Conservation (phyloP, 768 basidiomycete species). For the Leccinum truebloodii region DNA sequence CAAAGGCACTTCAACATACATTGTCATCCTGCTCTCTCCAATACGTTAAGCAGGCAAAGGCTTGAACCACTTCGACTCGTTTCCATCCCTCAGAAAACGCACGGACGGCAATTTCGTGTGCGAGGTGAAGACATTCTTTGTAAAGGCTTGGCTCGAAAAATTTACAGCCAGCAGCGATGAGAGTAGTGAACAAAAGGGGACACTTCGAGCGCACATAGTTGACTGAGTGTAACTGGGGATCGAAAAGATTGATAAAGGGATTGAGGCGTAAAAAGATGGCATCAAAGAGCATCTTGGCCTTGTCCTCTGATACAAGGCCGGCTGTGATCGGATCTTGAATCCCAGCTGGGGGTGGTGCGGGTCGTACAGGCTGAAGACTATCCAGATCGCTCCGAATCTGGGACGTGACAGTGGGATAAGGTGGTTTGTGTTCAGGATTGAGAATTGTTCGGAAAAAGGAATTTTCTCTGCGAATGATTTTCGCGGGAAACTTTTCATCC, state of each 20-base stretch:
- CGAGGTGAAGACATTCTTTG: conserved; percentile 67
- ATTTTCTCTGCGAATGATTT: conserved; percentile 73
- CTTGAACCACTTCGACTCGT: conserved; percentile 85
- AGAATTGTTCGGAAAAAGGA: conserved; percentile 85
- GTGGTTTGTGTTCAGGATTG: conserved; percentile 60
- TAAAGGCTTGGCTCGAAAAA: conserved; percentile 75
- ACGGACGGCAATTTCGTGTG: conserved; percentile 70
- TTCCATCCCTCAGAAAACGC: conserved; percentile 81
- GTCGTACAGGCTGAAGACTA: conserved; percentile 36
- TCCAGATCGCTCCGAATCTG: conserved; percentile 38
- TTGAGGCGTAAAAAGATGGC: conserved; percentile 81
- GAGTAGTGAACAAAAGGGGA: conserved; percentile 81
- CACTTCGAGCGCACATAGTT: conserved; percentile 77
- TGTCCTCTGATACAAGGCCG: conserved; percentile 67
- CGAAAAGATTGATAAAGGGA: conserved; percentile 87
- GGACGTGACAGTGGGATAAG: conserved; percentile 29
- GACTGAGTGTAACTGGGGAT: conserved; percentile 81
- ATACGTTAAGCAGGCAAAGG: conserved; percentile 85
- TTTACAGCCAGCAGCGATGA: conserved; percentile 83
- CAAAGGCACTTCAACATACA: conserved; percentile 40
- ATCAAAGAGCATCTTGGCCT: conserved; percentile 75
- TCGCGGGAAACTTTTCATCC: conserved; percentile 73
- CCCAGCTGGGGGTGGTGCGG: conserved; percentile 39
- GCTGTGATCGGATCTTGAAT: conserved; percentile 69
- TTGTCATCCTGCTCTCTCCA: conserved; percentile 90